phyloP scores from a whole-genome alignment of 345 rosid genomes.

The Eucalyptus caleyi region DNA sequence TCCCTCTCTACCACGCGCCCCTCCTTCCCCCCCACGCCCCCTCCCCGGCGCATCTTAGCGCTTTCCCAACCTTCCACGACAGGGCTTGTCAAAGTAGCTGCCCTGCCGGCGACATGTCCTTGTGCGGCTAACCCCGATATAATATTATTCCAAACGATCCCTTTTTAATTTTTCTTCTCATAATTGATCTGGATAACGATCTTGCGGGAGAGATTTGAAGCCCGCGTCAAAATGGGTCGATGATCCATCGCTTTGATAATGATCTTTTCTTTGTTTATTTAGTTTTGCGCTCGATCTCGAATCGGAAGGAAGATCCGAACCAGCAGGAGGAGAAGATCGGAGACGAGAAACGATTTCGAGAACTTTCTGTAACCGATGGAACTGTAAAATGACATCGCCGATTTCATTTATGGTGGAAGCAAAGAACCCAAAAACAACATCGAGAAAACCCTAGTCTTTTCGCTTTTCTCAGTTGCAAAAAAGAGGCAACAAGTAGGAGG shows the following conservation, averaged over 20 bases:
- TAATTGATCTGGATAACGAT: background rate
- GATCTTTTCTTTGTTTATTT: background rate
- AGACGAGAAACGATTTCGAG: background rate
- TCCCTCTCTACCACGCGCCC: background rate
- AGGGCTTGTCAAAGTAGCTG: background rate
- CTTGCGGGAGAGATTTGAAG: background rate
- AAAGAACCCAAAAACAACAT: background rate
- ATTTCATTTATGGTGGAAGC: background rate
- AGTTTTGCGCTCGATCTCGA: background rate
- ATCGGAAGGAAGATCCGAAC: background rate
- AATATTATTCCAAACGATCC: background rate
- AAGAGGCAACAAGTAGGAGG: background rate
- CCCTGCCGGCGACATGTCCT: slow-evolving; percentile 38
- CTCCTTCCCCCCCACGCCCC: background rate
- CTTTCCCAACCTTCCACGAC: background rate
- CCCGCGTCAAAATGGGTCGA: background rate
- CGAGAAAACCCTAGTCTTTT: background rate
- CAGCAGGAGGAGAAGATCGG: background rate
- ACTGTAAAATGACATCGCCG: background rate
- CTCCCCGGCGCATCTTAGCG: background rate
- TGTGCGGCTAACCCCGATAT: background rate
- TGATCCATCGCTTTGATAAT: background rate
- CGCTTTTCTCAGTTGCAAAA: slow-evolving; percentile 6
- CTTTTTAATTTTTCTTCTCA: background rate
- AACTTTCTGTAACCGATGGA: background rate